Evolutionary conservation across 2,329 filamentous ascomycete species (phyloP).

Genomic region (Ophiostoma australiae): DNA sequence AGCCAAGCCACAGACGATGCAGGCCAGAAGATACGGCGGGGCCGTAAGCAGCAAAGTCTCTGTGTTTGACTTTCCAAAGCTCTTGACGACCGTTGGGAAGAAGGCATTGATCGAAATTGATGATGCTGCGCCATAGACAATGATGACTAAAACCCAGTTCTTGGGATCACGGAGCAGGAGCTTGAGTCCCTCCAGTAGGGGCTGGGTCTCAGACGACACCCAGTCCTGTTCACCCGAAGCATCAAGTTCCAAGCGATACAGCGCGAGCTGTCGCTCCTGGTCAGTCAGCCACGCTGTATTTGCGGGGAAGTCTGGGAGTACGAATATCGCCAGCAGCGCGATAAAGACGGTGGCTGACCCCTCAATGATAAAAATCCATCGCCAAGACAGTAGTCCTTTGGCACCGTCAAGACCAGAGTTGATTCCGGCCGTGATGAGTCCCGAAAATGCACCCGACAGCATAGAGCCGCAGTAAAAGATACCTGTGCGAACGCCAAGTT

Average conservation of each 20-base stretch:
- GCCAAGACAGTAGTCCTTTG: constrained; percentile 34
- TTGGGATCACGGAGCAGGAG: neutral
- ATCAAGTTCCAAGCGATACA: neutral
- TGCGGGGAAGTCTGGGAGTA: neutral
- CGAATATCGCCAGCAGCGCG: neutral
- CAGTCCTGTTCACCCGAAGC: neutral
- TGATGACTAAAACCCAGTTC: neutral
- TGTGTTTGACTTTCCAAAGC: constrained; percentile 58
- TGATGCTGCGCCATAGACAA: constrained; percentile 53
- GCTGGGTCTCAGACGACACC: neutral
- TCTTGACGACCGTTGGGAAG: constrained; percentile 60
- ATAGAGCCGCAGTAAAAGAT: constrained; percentile 64
- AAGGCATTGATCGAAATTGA: constrained; percentile 59
- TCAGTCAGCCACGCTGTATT: neutral
- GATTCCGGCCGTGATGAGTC: constrained; percentile 60
- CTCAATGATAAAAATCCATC: neutral
- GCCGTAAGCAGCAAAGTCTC: constrained; percentile 36
- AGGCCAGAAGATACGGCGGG: neutral
- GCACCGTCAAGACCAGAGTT: constrained; percentile 56
- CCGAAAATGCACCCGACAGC: constrained; percentile 69
- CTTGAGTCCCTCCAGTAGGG: neutral
- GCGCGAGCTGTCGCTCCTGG: neutral
- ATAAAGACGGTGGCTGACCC: neutral
- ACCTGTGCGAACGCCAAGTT: constrained; percentile 61
- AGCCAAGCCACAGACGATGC: neutral